Evolutionary conservation across 2,329 filamentous ascomycete species (phyloP), one percentile per base, ranked within the genome.

Genomic region (Sordariomycetes sp.): DNA sequence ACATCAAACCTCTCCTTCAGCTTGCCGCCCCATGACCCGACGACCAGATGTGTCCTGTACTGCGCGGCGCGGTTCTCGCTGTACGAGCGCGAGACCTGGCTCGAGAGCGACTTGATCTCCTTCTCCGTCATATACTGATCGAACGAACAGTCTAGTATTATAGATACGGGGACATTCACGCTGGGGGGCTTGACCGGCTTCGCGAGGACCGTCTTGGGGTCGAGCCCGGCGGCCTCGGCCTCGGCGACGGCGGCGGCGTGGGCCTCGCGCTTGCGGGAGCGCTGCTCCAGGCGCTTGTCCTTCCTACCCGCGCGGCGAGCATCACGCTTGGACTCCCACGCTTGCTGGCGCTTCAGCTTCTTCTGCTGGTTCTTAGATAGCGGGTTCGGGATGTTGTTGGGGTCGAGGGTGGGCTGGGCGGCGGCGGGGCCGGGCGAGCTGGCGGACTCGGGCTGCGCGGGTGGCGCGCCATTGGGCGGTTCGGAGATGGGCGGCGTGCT

Each of bases 91-190:
- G 90, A 96, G 61, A 99, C 79, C 71, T 99, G 94, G 59, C 85
- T 83, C 1, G 83, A 83, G 14, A 99, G 79, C 4, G 90, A 96
- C 58, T 92, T 85, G 34, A 89, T 77, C 72, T 99, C 94, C 64
- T 88, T 87, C 43, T 93, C 88, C 55, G 79, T 79, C 94, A 99
- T 99, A 67, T 92, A 81, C 50, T 88, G 78, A 70, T 99, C 92
- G 69, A 95, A 99, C 63, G 89, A 85, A 72, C 93, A 97, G 74
- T 99, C 94, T 62, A 99, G 76, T 60, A 99, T 78, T 63, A 99
- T 76, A 0, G 89, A 83, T 24, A 97, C 75, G 1, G 92, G 91
- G 0, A 95, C 79, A 59, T 84, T 81, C 54, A 77, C 74, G 51
- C 72, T 66, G 62, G 65, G 66, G 53, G 67, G 68, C 61, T 69